A percentile compares a stretch with the other conserved stretches of the same genome.
Evolutionary conservation across 805 yeast genomes (phyloP).

Genomic region (Saccharomycopsis sp.): DNA sequence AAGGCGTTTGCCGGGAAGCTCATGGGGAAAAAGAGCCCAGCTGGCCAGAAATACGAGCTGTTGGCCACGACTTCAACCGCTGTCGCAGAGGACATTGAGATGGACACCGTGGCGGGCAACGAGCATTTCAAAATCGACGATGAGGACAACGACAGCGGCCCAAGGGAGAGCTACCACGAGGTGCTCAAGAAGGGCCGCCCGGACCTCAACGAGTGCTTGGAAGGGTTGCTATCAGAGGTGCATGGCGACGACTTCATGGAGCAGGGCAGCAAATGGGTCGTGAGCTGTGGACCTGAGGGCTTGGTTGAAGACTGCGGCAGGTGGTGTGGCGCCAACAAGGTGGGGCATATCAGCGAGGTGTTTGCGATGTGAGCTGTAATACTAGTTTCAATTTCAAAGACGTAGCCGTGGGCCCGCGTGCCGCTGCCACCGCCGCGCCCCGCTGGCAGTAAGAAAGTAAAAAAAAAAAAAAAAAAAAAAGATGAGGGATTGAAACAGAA

Average conservation of each 20-base stretch:
- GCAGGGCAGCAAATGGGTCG: slow-evolving; percentile 37
- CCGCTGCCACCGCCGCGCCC: too few relatives aligned
- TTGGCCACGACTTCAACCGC: too few relatives aligned
- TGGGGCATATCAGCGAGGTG: slow-evolving; percentile 37
- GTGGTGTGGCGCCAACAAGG: slow-evolving; percentile 30
- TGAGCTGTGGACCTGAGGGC: slow-evolving; percentile 50
- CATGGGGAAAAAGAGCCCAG: slow-evolving; percentile 1
- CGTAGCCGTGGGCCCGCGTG: too few relatives aligned
- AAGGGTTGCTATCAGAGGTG: slow-evolving; percentile 12
- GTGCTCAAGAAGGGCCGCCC: slow-evolving; percentile 31
- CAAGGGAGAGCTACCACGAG: background rate
- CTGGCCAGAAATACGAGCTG: background rate
- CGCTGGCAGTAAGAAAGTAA: too few relatives aligned
- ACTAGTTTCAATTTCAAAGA: too few relatives aligned
- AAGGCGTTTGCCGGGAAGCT: background rate
- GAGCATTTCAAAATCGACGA: slow-evolving; percentile 16
- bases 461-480: too few relatives aligned
- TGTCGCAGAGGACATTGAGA: background rate
- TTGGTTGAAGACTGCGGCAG: slow-evolving; percentile 33
- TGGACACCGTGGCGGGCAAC: too few relatives aligned
- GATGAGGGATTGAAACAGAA: too few relatives aligned
- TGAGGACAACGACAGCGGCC: slow-evolving; percentile 16
- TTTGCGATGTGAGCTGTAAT: slow-evolving; percentile 28
- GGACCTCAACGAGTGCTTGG: slow-evolving; percentile 29
- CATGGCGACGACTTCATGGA: slow-evolving; percentile 19